These are phyloP conservation scores for Nelumbo lutea DNA, from an alignment of 164 flowering plant genomes.

Conservation along the genomic window DNA sequence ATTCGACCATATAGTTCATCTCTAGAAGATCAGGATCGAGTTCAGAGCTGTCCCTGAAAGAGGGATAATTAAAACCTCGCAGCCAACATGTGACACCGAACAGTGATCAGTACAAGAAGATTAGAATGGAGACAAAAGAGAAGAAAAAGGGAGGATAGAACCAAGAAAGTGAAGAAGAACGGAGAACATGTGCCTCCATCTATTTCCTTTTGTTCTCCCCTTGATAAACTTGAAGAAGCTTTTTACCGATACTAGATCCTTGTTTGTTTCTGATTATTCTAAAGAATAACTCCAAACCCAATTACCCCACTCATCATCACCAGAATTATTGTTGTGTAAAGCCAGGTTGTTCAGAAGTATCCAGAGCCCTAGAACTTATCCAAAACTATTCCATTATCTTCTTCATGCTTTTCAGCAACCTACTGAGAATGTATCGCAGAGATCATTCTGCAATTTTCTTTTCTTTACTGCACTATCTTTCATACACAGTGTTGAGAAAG, in stretches of 20 bases:
- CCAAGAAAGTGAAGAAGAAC: constrained; percentile 10
- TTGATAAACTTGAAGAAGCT: not conserved
- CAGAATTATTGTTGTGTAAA: not conserved
- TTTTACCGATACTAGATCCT: constrained; percentile 7
- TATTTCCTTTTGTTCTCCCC: not conserved
- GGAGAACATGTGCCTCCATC: constrained; percentile 13
- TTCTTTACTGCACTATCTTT: no score
- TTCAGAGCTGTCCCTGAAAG: constrained; percentile 19
- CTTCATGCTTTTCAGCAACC: no score
- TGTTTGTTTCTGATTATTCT: constrained; percentile 12
- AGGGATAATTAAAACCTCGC: constrained; percentile 3
- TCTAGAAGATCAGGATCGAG: constrained; percentile 8
- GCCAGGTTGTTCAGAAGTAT: constrained; percentile 1
- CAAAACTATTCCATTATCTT: not conserved
- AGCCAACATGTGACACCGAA: constrained; percentile 21
- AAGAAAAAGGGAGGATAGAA: constrained; percentile 15
- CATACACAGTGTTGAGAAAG: no score
- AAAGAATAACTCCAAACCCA: not conserved
- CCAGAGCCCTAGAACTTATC: constrained; percentile 7
- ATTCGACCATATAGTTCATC: constrained; percentile 11
- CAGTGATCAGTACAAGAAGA: constrained; percentile 19
- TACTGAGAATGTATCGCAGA: no score
- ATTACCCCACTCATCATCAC: constrained; percentile 20
- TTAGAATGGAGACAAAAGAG: constrained; percentile 27
- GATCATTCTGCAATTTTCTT: no score